Conservation (phyloP, 2,329 filamentous ascomycete species). For the Periconia sp. region DNA sequence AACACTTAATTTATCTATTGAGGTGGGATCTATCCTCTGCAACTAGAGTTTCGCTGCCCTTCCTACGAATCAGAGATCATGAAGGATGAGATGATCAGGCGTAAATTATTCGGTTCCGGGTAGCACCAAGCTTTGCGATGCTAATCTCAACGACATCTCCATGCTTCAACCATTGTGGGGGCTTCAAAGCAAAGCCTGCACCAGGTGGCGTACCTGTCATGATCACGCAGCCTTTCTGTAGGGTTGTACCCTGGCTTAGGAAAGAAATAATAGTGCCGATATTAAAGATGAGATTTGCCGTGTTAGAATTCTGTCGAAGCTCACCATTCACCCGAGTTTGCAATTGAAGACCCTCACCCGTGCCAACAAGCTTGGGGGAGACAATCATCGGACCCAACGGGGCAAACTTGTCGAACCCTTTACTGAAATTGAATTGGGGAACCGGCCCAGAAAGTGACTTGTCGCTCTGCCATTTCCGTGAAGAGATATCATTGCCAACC, state of each 20-base stretch:
- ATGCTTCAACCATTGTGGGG: slow-evolving; percentile 44
- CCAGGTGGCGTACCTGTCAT: slow-evolving; percentile 55
- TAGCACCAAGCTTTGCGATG: slow-evolving; percentile 45
- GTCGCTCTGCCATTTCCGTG: slow-evolving; percentile 14
- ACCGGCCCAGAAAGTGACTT: slow-evolving; percentile 43
- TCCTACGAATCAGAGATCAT: no score
- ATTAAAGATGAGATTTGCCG: slow-evolving; percentile 50
- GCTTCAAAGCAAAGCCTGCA: slow-evolving; percentile 50
- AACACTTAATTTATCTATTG: no score
- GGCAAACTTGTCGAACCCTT: slow-evolving; percentile 59
- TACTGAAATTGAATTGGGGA: slow-evolving; percentile 59
- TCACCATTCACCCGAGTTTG: slow-evolving; percentile 52
- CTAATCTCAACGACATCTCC: slow-evolving; percentile 49
- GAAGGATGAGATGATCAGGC: no score
- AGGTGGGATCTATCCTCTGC: no score
- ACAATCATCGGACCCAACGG: slow-evolving; percentile 58
- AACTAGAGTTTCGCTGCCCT: no score
- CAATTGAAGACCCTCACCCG: slow-evolving; percentile 48
- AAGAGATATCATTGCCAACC: slow-evolving; percentile 20
- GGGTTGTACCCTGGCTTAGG: slow-evolving; percentile 46
- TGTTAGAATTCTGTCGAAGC: slow-evolving; percentile 47
- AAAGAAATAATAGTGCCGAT: slow-evolving; percentile 50
- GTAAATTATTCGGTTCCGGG: no score
- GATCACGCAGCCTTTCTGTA: slow-evolving; percentile 51
- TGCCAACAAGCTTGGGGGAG: slow-evolving; percentile 41